Conservation (phyloP, 140 eudicot genomes). For the Stevia rebaudiana region DNA sequence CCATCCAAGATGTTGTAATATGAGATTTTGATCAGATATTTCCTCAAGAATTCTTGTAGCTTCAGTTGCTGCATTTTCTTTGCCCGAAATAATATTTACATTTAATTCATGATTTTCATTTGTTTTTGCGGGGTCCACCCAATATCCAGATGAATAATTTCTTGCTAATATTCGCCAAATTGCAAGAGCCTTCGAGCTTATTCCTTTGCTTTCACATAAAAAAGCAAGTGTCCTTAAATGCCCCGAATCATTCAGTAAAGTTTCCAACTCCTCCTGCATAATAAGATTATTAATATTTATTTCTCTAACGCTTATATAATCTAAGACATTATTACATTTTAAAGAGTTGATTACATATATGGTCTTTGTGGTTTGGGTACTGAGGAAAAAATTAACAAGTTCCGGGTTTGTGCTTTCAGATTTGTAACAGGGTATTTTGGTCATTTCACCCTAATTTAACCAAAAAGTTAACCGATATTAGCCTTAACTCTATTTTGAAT, state of each 20-base stretch:
- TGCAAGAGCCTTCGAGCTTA: conserved; percentile 88
- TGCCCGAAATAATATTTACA: conserved; percentile 33
- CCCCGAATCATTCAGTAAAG: conserved; percentile 68
- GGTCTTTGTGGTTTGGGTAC: no score
- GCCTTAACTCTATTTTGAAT: not conserved
- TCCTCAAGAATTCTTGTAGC: conserved; percentile 82
- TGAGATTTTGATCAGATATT: conserved; percentile 67
- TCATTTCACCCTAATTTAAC: no score
- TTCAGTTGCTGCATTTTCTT: conserved; percentile 76
- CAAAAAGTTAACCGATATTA: no score
- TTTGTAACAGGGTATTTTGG: no score
- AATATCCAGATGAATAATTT: conserved; percentile 54
- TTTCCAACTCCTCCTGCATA: conserved; percentile 98
- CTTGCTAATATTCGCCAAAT: conserved; percentile 88
- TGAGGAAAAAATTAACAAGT: no score
- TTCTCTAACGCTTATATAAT: conserved; percentile 3
- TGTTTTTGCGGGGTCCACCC: conserved; percentile 35
- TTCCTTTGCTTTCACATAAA: conserved; percentile 81
- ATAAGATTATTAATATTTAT: not conserved
- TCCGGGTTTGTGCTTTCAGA: no score
- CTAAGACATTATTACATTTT: not conserved
- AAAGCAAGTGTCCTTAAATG: conserved; percentile 91
- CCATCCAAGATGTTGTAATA: conserved; percentile 95
- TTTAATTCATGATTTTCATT: conserved; percentile 28
- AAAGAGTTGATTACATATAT: no score